Evolutionary conservation across 1,139 yeast genomes (phyloP), one percentile per base, ranked within the genome.

Genomic region (Scheffersomyces illinoinensis): DNA sequence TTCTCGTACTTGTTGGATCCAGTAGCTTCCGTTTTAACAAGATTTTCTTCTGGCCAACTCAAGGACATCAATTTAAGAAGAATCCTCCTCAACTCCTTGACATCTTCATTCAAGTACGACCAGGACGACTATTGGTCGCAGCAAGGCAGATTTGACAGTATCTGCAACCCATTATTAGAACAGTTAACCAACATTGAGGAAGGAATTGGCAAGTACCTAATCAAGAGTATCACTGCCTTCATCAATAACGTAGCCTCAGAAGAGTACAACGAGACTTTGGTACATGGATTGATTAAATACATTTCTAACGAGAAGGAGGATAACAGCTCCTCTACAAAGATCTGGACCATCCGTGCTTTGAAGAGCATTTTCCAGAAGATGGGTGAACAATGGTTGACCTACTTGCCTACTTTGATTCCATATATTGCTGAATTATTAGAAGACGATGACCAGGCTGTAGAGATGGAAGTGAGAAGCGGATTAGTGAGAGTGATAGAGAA

Each of bases 81-180:
- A 75, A 75, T 90, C 54, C 73, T 92, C 24, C 78, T 92, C 61
- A 88, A 85, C 63, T 87, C 97, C 0, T 77, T 93, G 62, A 85
- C 88, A 0, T 82, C 91, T 0, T 88, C 97, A 1, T 92, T 93
- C 79, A 91, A 88, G 68, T 90, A 87, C 69, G 98, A 93, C 69
- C 91, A 90, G 70, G 97, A 90, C 67, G 98, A 95, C 70, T 95
- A 91, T 77, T 95, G 99, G 98, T 89, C 91, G 59, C 87, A 93
- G 56, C 90, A 89, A 60, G 86, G 91, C 50, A 85, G 98, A 71
- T 95, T 93, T 70, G 96, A 90, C 54, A 76, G 86, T 60, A 83
- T 93, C 50, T 83, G 87, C 21, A 78, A 73, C 47, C 84, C 90
- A 18, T 81, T 96, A 60, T 77, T 91, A 61, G 76, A 76, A 21